phyloP scores from a whole-genome alignment of 192 early-diverging fungal species.

The Coemansia sp. region DNA sequence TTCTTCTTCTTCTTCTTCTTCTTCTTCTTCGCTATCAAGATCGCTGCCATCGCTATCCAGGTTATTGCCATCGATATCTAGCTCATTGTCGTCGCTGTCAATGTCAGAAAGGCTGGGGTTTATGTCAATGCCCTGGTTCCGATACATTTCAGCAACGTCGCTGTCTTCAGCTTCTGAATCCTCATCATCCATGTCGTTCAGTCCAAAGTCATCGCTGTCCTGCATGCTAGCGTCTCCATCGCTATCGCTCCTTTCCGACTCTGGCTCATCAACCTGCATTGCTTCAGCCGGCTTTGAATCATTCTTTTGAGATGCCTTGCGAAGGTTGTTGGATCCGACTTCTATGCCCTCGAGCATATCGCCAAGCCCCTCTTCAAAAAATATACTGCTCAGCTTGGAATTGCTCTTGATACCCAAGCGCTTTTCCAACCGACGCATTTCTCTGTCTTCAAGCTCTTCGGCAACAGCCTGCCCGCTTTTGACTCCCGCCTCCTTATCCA shows the following conservation, averaged over 20 bases:
- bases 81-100: constrained; percentile 13
- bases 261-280: neutral
- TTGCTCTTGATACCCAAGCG: constrained; percentile 52
- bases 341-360: constrained; percentile 35
- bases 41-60: neutral
- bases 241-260: neutral
- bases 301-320: neutral
- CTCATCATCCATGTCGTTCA: constrained; percentile 27
- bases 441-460: constrained; percentile 50
- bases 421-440: constrained; percentile 51
- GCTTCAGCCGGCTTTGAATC: neutral
- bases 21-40: neutral
- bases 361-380: constrained; percentile 50
- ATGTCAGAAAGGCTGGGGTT: constrained; percentile 16
- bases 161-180: constrained; percentile 43
- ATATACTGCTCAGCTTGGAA: constrained; percentile 36
- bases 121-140: constrained; percentile 23
- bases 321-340: constrained; percentile 37
- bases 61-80: neutral
- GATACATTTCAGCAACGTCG: constrained; percentile 48
- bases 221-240: constrained; percentile 1
- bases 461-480: constrained; percentile 3
- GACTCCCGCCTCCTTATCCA: constrained; percentile 35
- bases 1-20: neutral
- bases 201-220: constrained; percentile 31